Evolutionary conservation across 345 rosid genomes (phyloP).

Genomic region (Cardiospermum halicacabum): DNA sequence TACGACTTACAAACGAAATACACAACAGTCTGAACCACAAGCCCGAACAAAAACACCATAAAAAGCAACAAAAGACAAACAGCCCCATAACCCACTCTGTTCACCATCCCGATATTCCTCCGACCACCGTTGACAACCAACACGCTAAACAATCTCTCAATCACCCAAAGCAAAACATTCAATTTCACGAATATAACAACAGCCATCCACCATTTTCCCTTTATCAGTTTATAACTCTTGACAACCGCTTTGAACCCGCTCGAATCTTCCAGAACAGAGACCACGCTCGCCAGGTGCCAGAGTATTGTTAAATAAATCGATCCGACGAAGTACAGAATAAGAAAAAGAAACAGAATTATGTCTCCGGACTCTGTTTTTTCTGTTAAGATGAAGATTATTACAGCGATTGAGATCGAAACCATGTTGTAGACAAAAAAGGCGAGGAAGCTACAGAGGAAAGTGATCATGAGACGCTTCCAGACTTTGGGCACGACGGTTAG

Average conservation of each 20-base stretch:
- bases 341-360: neutral
- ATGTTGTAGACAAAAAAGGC: slow-evolving; percentile 21
- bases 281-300: slow-evolving; percentile 49
- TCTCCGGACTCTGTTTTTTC: neutral
- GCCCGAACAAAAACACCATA: slow-evolving; percentile 26
- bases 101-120: slow-evolving; percentile 10
- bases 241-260: slow-evolving; percentile 32
- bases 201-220: slow-evolving; percentile 34
- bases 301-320: slow-evolving; percentile 29
- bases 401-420: neutral
- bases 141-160: slow-evolving; percentile 14
- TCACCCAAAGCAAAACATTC: neutral
- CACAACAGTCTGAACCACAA: slow-evolving; percentile 42
- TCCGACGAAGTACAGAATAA: slow-evolving; percentile 21
- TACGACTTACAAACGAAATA: slow-evolving; percentile 58
- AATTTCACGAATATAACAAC: slow-evolving; percentile 17
- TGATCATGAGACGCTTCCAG: slow-evolving; percentile 48
- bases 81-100: slow-evolving; percentile 24
- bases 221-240: slow-evolving; percentile 35
- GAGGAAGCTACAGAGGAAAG: slow-evolving; percentile 31
- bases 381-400: neutral
- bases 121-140: slow-evolving; percentile 29
- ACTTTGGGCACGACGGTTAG: slow-evolving; percentile 46
- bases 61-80: slow-evolving; percentile 31
- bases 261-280: slow-evolving; percentile 47